phyloP scores from a whole-genome alignment of 2,329 filamentous ascomycete species.

The Fusarium duplospermum region DNA sequence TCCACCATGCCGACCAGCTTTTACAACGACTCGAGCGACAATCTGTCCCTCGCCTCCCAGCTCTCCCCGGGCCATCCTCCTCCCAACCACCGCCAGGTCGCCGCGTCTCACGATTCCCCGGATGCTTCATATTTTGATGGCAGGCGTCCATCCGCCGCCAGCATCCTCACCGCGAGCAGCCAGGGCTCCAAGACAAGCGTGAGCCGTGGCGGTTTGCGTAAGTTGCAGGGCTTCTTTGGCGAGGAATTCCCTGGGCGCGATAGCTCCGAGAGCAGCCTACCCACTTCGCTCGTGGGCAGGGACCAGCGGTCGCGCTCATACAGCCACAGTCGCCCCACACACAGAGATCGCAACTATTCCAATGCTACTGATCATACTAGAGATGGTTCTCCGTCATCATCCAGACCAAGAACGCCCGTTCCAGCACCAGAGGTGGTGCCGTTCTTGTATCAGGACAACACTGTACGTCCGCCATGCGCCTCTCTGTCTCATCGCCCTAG shows the following conservation, averaged over 20 bases:
- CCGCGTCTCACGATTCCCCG: constrained; percentile 69
- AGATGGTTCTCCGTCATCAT: constrained; percentile 80
- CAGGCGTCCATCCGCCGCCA: constrained; percentile 87
- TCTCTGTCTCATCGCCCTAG: constrained; percentile 38
- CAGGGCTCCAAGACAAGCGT: constrained; percentile 81
- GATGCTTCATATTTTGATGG: constrained; percentile 76
- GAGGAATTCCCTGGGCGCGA: constrained; percentile 84
- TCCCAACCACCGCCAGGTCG: constrained; percentile 44
- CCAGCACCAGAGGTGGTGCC: constrained; percentile 94
- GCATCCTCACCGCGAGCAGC: constrained; percentile 83
- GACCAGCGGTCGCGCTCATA: constrained; percentile 74
- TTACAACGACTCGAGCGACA: constrained; percentile 81
- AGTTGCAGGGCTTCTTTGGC: constrained; percentile 91
- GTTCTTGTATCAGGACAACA: constrained; percentile 89
- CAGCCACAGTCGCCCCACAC: constrained; percentile 65
- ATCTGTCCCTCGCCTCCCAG: constrained; percentile 70
- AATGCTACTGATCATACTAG: constrained; percentile 77
- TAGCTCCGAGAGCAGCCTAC: constrained; percentile 77
- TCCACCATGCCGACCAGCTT: constrained; percentile 68
- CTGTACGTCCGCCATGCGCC: constrained; percentile 65
- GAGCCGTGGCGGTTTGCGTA: constrained; percentile 79
- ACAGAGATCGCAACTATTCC: constrained; percentile 85
- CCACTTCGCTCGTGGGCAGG: constrained; percentile 60
- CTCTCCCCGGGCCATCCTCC: constrained; percentile 75
- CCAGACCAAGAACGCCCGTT: constrained; percentile 84